Evolutionary conservation across 768 basidiomycete genomes (phyloP).

Genomic region (Baorangia bicolor): DNA sequence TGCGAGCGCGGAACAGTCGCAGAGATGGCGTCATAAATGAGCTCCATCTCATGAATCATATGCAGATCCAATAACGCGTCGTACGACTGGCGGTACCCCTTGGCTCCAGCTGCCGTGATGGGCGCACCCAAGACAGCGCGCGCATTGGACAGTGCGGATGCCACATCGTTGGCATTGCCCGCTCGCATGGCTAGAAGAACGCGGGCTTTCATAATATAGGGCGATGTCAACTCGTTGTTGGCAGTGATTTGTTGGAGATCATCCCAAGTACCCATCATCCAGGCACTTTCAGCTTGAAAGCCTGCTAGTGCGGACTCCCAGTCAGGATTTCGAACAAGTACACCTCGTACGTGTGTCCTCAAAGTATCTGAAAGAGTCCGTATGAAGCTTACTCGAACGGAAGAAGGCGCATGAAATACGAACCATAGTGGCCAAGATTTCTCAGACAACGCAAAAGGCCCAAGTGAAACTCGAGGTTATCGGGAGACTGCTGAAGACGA

Average conservation of each 20-base stretch:
- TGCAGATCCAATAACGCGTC: conserved; percentile 86
- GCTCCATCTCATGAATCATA: conserved; percentile 79
- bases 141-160: conserved; percentile 57
- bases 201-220: conserved; percentile 72
- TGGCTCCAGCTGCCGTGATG: conserved; percentile 76
- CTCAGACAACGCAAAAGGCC: conserved; percentile 89
- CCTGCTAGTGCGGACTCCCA: conserved; percentile 78
- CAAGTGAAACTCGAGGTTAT: conserved; percentile 85
- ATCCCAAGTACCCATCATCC: conserved; percentile 94
- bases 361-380: conserved; percentile 68
- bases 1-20: conserved; percentile 41
- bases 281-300: conserved; percentile 91
- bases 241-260: conserved; percentile 67
- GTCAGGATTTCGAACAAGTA: conserved; percentile 78
- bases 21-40: conserved; percentile 50
- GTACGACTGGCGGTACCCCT: conserved; percentile 84
- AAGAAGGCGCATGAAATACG: conserved; percentile 26
- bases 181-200: conserved; percentile 78
- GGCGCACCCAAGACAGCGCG: conserved; percentile 73
- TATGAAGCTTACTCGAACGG: neutral
- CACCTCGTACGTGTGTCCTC: conserved; percentile 90
- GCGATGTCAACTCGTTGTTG: conserved; percentile 46
- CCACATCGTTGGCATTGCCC: conserved; percentile 45
- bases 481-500: conserved; percentile 82
- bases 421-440: conserved; percentile 96